Evolutionary conservation across 2,329 filamentous ascomycete genomes (phyloP).

Genomic region (Neonectria coccinea): DNA sequence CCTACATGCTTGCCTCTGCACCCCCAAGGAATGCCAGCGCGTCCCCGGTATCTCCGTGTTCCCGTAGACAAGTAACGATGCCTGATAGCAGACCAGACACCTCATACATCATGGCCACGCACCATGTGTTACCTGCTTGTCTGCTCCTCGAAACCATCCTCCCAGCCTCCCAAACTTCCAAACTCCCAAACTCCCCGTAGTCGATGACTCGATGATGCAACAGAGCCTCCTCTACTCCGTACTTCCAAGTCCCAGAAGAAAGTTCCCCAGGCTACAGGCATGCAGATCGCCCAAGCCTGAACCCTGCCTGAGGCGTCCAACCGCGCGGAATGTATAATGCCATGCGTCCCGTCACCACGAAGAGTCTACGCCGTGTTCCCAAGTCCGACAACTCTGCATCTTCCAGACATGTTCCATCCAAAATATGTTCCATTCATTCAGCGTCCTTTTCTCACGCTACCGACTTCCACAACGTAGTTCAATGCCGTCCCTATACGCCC

Average conservation of each 20-base stretch:
- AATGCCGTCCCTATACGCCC: slow-evolving; percentile 22
- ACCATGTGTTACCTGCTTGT: not conserved
- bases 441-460: slow-evolving; percentile 14
- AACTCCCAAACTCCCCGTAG: not conserved
- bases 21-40: not conserved
- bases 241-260: not conserved
- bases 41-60: not conserved
- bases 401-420: not conserved
- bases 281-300: slow-evolving; percentile 28
- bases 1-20: not conserved
- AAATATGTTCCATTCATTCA: slow-evolving; percentile 15
- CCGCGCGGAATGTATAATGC: slow-evolving; percentile 9
- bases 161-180: not conserved
- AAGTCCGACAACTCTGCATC: not conserved
- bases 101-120: not conserved
- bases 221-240: not conserved
- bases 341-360: slow-evolving; percentile 10
- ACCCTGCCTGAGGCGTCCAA: slow-evolving; percentile 17
- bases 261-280: slow-evolving; percentile 14
- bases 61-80: not conserved
- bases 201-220: slow-evolving; percentile 6
- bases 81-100: not conserved
- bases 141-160: not conserved
- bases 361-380: not conserved
- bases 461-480: slow-evolving; percentile 11